These are phyloP conservation scores for Zoysia matrella DNA, from an alignment of 202 grass and related monocot species.

Conservation along the genomic window DNA sequence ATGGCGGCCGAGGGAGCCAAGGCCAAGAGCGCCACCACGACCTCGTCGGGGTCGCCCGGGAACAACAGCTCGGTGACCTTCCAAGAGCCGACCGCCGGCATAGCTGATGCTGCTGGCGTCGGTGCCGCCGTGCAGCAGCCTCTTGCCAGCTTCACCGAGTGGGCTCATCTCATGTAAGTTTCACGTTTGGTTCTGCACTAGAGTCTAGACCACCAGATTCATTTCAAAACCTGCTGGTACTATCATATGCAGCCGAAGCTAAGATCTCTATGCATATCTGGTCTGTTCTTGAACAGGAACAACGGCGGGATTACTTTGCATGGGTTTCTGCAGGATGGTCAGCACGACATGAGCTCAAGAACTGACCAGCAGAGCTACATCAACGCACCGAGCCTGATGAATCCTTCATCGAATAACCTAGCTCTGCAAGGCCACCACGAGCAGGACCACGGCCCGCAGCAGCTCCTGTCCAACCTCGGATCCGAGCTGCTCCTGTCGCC, in stretches of 20 bases:
- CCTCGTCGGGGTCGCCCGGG: too few species aligned
- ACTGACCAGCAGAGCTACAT: too few species aligned
- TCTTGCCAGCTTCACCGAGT: conserved; percentile 51
- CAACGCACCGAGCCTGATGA: too few species aligned
- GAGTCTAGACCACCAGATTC: background rate
- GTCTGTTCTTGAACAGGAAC: conserved; percentile 7
- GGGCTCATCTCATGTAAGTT: conserved; percentile 67
- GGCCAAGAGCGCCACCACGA: too few species aligned
- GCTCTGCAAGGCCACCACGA: too few species aligned
- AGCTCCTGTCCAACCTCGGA: conserved; percentile 43
- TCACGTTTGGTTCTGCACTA: background rate
- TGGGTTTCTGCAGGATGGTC: conserved; percentile 59
- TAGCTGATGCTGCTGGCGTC: conserved; percentile 24
- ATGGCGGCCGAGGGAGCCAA: background rate
- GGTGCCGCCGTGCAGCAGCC: background rate
- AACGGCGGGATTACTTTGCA: conserved; percentile 34
- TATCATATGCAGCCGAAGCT: conserved; percentile 20
- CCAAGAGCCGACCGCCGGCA: conserved; percentile 4
- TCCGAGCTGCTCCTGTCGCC: conserved; percentile 61
- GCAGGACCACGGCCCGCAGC: conserved; percentile 39
- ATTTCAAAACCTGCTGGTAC: background rate
- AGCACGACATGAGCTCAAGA: conserved; percentile 60
- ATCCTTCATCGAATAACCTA: too few species aligned
- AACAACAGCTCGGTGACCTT: too few species aligned
- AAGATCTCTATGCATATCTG: background rate